Conservation (phyloP, 2,329 filamentous ascomycete genomes). For the Dactylella cylindrospora region DNA sequence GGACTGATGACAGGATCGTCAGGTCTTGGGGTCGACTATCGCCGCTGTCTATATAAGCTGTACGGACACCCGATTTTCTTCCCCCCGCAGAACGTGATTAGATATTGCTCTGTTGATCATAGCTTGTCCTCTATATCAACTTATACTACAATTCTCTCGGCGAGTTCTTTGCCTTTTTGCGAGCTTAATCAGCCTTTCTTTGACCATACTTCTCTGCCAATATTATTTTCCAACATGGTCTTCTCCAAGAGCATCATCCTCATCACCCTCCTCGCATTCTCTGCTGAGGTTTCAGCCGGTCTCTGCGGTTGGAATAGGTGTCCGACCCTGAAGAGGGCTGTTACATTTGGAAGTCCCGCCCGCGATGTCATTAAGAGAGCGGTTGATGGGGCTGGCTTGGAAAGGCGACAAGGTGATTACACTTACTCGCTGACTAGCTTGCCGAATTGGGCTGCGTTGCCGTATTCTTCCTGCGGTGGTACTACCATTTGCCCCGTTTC, state of each 20-base stretch:
- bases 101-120: background rate
- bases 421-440: slow-evolving; percentile 7
- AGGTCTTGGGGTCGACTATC: slow-evolving; percentile 4
- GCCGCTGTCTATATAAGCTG: slow-evolving; percentile 15
- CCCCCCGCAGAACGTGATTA: background rate
- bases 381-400: slow-evolving; percentile 1
- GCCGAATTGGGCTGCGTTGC: slow-evolving; percentile 11
- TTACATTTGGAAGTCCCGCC: background rate
- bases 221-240: background rate
- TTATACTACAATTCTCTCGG: background rate
- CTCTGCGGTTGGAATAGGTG: slow-evolving; percentile 3
- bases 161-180: background rate
- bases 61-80: slow-evolving; percentile 3
- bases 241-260: background rate
- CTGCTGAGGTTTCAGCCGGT: background rate
- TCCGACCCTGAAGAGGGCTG: background rate
- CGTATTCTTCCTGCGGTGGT: slow-evolving; percentile 7
- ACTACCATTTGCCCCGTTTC: slow-evolving; percentile 6
- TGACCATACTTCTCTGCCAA: background rate
- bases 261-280: background rate
- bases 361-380: slow-evolving; percentile 8
- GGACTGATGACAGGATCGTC: slow-evolving; percentile 2
- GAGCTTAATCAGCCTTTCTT: background rate
- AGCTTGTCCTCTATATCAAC: background rate
- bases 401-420: slow-evolving; percentile 10